A percentile compares a stretch with the other conserved stretches of the same genome.
These are phyloP conservation scores for Trichoderma orchidacearum DNA, from an alignment of 495 filamentous ascomycete genomes.

Conservation along the genomic window DNA sequence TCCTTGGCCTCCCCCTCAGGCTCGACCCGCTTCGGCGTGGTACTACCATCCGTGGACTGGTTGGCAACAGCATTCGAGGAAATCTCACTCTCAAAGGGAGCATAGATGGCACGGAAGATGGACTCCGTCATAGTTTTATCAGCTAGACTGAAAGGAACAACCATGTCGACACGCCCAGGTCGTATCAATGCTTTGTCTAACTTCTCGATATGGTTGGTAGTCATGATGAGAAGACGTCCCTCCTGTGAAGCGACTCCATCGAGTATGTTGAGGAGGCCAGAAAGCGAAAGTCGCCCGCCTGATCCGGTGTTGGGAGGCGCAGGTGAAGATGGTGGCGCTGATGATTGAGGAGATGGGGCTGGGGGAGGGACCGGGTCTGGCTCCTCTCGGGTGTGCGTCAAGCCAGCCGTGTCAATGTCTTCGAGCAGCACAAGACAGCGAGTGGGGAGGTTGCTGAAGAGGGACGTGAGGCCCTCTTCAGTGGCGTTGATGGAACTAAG, in stretches of 20 bases:
- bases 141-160: conserved; percentile 47
- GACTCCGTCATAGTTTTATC: conserved; percentile 27
- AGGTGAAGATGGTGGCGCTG: neutral
- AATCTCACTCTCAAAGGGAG: conserved; percentile 29
- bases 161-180: conserved; percentile 66
- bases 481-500: conserved; percentile 48
- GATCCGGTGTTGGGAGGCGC: neutral
- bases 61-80: conserved; percentile 5
- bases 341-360: neutral
- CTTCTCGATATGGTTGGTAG: conserved; percentile 66
- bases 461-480: conserved; percentile 54
- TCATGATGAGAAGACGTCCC: conserved; percentile 73
- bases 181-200: conserved; percentile 66
- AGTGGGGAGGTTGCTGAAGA: conserved; percentile 56
- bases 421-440: conserved; percentile 62
- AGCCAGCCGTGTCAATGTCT: conserved; percentile 57
- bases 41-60: neutral
- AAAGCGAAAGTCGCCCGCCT: conserved; percentile 47
- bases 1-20: neutral
- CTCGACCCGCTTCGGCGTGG: neutral
- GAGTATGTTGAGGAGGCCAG: conserved; percentile 64
- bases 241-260: conserved; percentile 70
- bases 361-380: conserved; percentile 6
- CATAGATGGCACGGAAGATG: conserved; percentile 35
- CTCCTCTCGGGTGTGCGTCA: conserved; percentile 45